Evolutionary conservation across 2,329 filamentous ascomycete genomes (phyloP).

Genomic region (Neofusicoccum sp.): DNA sequence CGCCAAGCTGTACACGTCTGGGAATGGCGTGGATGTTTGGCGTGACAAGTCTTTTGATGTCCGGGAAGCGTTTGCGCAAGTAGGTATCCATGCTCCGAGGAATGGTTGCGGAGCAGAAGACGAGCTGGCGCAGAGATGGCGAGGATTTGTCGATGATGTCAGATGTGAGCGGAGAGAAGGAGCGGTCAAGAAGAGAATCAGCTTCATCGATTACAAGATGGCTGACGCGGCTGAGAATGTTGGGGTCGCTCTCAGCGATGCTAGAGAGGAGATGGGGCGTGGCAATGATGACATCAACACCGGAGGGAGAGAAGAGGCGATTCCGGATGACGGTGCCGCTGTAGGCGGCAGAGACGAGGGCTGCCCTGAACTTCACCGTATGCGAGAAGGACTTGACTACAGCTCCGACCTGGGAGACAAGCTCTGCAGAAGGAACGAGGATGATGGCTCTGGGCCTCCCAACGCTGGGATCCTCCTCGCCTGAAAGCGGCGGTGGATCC

Average conservation of each 20-base stretch:
- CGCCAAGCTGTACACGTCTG: conserved; percentile 86
- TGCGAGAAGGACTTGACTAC: conserved; percentile 83
- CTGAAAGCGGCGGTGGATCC: conserved; percentile 55
- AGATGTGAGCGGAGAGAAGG: conserved; percentile 80
- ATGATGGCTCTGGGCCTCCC: conserved; percentile 75
- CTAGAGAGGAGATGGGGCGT: conserved; percentile 88
- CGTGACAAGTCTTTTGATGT: conserved; percentile 82
- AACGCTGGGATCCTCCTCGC: conserved; percentile 61
- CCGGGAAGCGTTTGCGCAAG: conserved; percentile 76
- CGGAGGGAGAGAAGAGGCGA: conserved; percentile 74
- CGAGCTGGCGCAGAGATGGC: conserved; percentile 78
- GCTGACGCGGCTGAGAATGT: conserved; percentile 85
- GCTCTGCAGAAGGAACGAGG: conserved; percentile 86
- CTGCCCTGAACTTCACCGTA: conserved; percentile 80
- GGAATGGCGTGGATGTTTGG: conserved; percentile 96
- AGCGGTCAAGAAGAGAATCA: conserved; percentile 90
- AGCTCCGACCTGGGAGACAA: conserved; percentile 80
- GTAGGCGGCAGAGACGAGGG: conserved; percentile 75
- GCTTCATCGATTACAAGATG: conserved; percentile 94
- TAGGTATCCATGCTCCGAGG: conserved; percentile 84
- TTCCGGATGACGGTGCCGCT: conserved; percentile 77
- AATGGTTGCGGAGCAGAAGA: conserved; percentile 95
- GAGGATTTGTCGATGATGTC: conserved; percentile 77
- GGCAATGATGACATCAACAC: conserved; percentile 80
- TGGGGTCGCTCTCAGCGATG: conserved; percentile 85